phyloP scores from a whole-genome alignment of 352 stramenopile species.

The Elongisporangium undulatum region DNA sequence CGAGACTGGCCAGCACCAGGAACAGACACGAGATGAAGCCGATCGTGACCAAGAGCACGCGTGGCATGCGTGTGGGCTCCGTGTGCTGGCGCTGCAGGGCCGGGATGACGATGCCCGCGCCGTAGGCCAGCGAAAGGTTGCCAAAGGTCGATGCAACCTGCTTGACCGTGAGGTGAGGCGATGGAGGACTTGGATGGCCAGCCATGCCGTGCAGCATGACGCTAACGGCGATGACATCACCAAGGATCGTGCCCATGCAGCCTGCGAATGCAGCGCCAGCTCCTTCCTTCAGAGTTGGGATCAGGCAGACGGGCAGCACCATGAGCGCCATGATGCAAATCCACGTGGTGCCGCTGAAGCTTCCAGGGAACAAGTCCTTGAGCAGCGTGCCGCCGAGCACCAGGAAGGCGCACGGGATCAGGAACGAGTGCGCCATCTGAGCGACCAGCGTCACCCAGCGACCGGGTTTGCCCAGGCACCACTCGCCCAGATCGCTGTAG shows the following conservation, averaged over 20 bases:
- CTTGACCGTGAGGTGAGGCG: constrained; percentile 31
- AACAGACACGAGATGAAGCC: constrained; percentile 37
- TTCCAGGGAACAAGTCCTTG: constrained; percentile 33
- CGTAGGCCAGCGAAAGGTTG: constrained; percentile 46
- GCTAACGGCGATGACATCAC: constrained; percentile 28
- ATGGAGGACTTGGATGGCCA: constrained; percentile 22
- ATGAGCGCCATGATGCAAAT: constrained; percentile 37
- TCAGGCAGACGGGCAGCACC: constrained; percentile 29
- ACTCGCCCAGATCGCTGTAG: constrained; percentile 44
- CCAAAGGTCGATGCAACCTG: constrained; percentile 40
- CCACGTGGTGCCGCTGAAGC: constrained; percentile 31
- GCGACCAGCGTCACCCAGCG: constrained; percentile 27
- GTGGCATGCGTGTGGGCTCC: constrained; percentile 38
- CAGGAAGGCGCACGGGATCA: constrained; percentile 39
- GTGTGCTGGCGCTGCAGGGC: constrained; percentile 37
- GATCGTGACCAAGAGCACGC: constrained; percentile 35
- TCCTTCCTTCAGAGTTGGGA: constrained; percentile 43
- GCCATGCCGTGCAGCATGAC: constrained; percentile 34
- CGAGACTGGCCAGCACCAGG: constrained; percentile 24
- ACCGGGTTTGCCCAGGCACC: constrained; percentile 28
- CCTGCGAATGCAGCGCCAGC: constrained; percentile 27
- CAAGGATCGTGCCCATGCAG: constrained; percentile 41
- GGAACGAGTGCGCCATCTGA: constrained; percentile 31
- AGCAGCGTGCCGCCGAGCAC: constrained; percentile 36
- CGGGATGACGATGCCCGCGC: constrained; percentile 36